Base-by-base conservation (phyloP, 352 stramenopile species). In the Phytophthora cactorum region DNA sequence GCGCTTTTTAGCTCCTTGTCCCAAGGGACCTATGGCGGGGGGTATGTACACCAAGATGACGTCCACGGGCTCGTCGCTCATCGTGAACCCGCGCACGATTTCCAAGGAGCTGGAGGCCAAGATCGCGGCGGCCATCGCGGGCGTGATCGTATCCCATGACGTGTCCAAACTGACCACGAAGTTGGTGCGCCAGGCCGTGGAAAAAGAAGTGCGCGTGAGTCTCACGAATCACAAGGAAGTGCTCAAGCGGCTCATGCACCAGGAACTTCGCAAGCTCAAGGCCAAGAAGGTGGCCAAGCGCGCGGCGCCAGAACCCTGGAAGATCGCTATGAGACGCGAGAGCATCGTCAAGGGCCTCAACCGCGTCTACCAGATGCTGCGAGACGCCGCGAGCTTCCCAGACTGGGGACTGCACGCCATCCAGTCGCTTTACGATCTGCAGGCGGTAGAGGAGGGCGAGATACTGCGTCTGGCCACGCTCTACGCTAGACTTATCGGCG, bases 181-280 rank as follows among this genome's bases (percentile, higher is more conserved):
- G 52, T 55, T 95, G 45, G 86, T 96, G 70, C 88, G 88, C 22
- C 83, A 94, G 71, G 77, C 82, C 31, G 86, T 96, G 50, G 88
- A 96, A 68, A 95, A 93, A 60, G 81, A 94, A 39, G 74, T 96
- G n/a, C 78, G 77, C 65, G 84, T 96, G 63, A 96, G 86, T 61
- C 78, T 96, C 36, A 84, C 81, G 62, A 93, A 88, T 77, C 88
- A 96, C 78, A 95, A 95, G 61, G 88, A 96, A 49, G 79, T 95
- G 52, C 83, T 96, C 52, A 96, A 96, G 80, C 86, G 88, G 15
- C 68, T 96, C 28, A 93, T 96, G 86, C 88, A 94, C 62, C 84
- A 93, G 52, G 86, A 95, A 57, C 78, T 95, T 32, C 81, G 86
- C 38, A 89, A 89, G 41, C 70, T 90, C 55, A 93, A 93, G 62